These are phyloP conservation scores for Tolypocladium ovalisporum DNA, from an alignment of 2,329 filamentous ascomycete genomes.

Conservation along the genomic window DNA sequence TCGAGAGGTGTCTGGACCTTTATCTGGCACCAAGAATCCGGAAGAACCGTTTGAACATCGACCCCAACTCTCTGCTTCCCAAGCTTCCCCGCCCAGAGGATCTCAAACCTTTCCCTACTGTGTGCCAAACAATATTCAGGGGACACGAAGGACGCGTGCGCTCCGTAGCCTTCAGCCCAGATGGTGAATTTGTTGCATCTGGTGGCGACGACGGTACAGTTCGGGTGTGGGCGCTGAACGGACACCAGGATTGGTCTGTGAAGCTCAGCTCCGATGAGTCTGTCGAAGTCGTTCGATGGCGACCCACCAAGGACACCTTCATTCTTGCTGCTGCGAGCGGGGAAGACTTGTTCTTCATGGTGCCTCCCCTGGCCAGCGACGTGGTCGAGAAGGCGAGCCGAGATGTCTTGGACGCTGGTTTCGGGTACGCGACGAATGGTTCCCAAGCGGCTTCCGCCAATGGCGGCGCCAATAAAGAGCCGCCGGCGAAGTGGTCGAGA, in stretches of 20 bases:
- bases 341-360: conserved; percentile 75
- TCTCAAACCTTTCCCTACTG: conserved; percentile 86
- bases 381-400: conserved; percentile 63
- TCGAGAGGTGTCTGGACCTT: conserved; percentile 88
- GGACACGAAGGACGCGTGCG: conserved; percentile 86
- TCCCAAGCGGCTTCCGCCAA: conserved; percentile 29
- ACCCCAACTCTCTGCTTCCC: conserved; percentile 82
- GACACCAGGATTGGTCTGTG: conserved; percentile 77
- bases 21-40: conserved; percentile 89
- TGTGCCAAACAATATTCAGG: conserved; percentile 75
- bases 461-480: conserved; percentile 56
- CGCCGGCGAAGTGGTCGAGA: conserved; percentile 72
- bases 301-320: conserved; percentile 68
- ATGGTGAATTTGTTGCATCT: conserved; percentile 75
- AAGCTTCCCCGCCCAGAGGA: conserved; percentile 91
- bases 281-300: conserved; percentile 82
- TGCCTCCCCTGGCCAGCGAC: conserved; percentile 64
- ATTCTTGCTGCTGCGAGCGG: conserved; percentile 77
- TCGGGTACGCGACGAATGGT: conserved; percentile 74
- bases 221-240: conserved; percentile 83
- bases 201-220: conserved; percentile 92
- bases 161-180: conserved; percentile 73
- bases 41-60: conserved; percentile 92
- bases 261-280: conserved; percentile 68
- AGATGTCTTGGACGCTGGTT: conserved; percentile 76